A percentile compares a stretch with the other conserved stretches of the same genome.
These are phyloP conservation scores for Beta vulgaris DNA, from an alignment of 148 eudicot species.

Conservation along the genomic window DNA sequence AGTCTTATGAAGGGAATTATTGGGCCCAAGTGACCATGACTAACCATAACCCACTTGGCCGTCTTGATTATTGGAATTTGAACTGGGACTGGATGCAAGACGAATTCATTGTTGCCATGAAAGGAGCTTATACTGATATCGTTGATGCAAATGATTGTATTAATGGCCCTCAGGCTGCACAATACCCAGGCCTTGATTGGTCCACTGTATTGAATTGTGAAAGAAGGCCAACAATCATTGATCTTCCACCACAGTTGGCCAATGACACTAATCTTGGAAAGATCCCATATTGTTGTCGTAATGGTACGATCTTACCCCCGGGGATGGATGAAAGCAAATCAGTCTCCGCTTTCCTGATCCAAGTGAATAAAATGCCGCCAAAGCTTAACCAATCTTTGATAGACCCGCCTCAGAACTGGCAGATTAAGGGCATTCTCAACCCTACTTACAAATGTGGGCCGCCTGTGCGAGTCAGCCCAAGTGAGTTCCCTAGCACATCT, in stretches of 20 bases:
- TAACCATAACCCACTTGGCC: conserved; percentile 64
- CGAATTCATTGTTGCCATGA: conserved; percentile 58
- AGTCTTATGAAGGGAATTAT: conserved; percentile 43
- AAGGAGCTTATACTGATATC: conserved; percentile 57
- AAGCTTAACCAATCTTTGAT: conserved; percentile 48
- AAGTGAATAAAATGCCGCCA: conserved; percentile 74
- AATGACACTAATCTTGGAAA: conserved; percentile 49
- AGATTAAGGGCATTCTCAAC: conserved; percentile 51
- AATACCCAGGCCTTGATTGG: conserved; percentile 48
- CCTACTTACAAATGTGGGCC: conserved; percentile 67
- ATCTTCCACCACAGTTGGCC: conserved; percentile 55
- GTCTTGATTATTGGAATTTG: conserved; percentile 68
- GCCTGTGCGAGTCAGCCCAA: conserved; percentile 63
- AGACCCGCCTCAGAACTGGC: conserved; percentile 64
- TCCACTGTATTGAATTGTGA: conserved; percentile 56
- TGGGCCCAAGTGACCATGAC: conserved; percentile 73
- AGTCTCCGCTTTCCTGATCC: conserved; percentile 47
- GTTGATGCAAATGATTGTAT: conserved; percentile 52
- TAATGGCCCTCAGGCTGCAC: conserved; percentile 45
- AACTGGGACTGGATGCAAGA: conserved; percentile 76
- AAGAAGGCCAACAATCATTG: conserved; percentile 55
- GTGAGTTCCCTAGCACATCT: conserved; percentile 48
- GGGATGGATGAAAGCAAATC: conserved; percentile 62
- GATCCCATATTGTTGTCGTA: conserved; percentile 61
- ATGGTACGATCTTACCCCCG: conserved; percentile 66